These are phyloP conservation scores for Penicillium italicum DNA, from an alignment of 2,329 filamentous ascomycete genomes.

Conservation along the genomic window DNA sequence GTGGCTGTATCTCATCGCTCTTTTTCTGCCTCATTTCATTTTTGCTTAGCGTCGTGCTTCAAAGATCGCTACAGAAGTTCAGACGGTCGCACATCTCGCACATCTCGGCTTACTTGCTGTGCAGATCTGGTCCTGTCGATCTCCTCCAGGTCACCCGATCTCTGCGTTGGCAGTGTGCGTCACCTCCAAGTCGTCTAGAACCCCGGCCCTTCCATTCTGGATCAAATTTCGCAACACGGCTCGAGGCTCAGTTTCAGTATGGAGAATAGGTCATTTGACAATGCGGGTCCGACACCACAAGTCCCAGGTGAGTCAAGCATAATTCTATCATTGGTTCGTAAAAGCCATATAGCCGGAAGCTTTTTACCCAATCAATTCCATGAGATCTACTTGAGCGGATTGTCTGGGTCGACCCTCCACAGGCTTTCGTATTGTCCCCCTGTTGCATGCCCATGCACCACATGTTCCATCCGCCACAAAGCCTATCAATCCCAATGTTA, in stretches of 20 bases:
- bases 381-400: slow-evolving; percentile 10
- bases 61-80: neutral
- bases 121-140: slow-evolving; percentile 30
- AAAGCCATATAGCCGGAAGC: slow-evolving; percentile 1
- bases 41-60: neutral
- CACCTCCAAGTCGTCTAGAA: slow-evolving; percentile 11
- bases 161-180: slow-evolving; percentile 34
- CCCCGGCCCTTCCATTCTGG: slow-evolving; percentile 7
- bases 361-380: slow-evolving; percentile 10
- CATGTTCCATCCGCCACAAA: slow-evolving; percentile 10
- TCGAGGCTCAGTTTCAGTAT: slow-evolving; percentile 10
- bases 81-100: slow-evolving; percentile 10
- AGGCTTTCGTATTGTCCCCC: slow-evolving; percentile 8
- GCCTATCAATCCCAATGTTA: slow-evolving; percentile 11
- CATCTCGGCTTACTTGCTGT: slow-evolving; percentile 17
- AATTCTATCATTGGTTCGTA: slow-evolving; percentile 4
- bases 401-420: slow-evolving; percentile 1
- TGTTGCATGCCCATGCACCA: slow-evolving; percentile 11
- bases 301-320: slow-evolving; percentile 15
- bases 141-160: slow-evolving; percentile 34
- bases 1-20: neutral
- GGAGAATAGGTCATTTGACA: slow-evolving; percentile 23
- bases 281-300: slow-evolving; percentile 20
- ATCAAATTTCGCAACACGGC: neutral
- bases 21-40: neutral